Base-by-base conservation (phyloP, 768 basidiomycete genomes). In the Hypholoma fasciculare region DNA sequence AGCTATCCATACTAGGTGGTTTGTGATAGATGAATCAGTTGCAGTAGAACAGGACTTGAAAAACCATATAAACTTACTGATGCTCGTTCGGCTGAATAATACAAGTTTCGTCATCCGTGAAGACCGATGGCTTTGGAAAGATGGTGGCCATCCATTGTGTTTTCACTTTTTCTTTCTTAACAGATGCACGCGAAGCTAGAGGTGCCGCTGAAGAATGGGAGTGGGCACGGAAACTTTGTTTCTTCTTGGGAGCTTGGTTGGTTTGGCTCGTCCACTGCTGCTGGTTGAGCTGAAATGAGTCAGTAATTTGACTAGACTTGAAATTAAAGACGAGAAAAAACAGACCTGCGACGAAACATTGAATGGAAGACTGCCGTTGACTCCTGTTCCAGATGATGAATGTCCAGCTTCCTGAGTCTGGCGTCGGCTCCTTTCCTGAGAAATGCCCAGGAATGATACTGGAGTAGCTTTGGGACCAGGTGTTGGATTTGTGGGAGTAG, bases 1-100 rank as follows among this genome's bases (percentile, higher is more conserved):
- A 53, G 20, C 52, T 43, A 26, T 53, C 52, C 38, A 53, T 53
- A 12, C 38, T 42, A 54, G 39, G 19, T n/a, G n/a, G n/a, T n/a
- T n/a, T n/a, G n/a, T n/a, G n/a, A 39, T 30, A 4, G 4, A 30
- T 7, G 27, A 30, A 4, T 7, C 3, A 7, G 27, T 30, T 30
- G 27, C 7, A 13, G 40, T 20, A 30, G n/a, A 30, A 30, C 4
- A 30, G n/a, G 19, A 47, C 7, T 13, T 27, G 26, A 6, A 11
- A 8, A n/a, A 7, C 13, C 20, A 34, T 51, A 17, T 9, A 51
- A 30, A 30, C 27, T 30, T 30, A 30, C 27, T 30, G 7, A 7
- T 7, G 7, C 16, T 36, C 11, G 26, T 13, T 6, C 7, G 49
- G 27, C 30, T 36, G 49, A n/a, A 51, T n/a, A 17, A 51, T 51